Evolutionary conservation across 2,329 filamentous ascomycete species (phyloP), one percentile per base, ranked within the genome.

Genomic region (Colletotrichum sp.): DNA sequence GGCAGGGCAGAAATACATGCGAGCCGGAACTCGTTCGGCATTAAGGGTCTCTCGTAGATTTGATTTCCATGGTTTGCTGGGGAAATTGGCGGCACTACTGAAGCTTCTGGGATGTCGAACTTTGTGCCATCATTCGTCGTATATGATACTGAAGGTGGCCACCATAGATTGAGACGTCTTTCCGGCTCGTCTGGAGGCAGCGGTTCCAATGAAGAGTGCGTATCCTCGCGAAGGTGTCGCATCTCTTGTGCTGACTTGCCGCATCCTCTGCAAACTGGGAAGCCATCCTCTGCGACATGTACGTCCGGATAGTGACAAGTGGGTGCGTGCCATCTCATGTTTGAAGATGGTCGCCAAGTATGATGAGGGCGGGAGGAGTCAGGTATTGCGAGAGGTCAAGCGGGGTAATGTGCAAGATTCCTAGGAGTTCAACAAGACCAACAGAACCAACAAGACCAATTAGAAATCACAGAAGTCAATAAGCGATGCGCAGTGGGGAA

Each of bases 171-270:
- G 21, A 59, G 55, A 26, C 2, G 14, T 1, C 55, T 1, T 4
- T 24, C 55, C 0, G 55, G 55, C 7, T 59, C 55, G 24, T 59
- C 55, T 16, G 55, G 55, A 18, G 55, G 55, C 21, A 28, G 21
- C 13, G 14, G 2, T 16, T 16, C 13, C 21, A 18, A 13, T 0
- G 55, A 59, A 10, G 26, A 3, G 2, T 4, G 3, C 21, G 7
- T 8, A 28, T 59, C 55, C 55, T 59, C 7, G 21, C 9, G 21
- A 59, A 0, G 55, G 24, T 18, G 55, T 28, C 26, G 24, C 13
- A 59, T 28, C 6, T 28, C 21, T 28, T 3, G 3, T 24, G 55
- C 55, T 24, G 55, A 59, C 7, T 26, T 28, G 55, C 55, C 55
- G 4, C 24, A 59, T 16, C 55, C 3, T 18, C 26, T 59, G 55